Conservation (phyloP, 768 basidiomycete species). For the Phaeotremella fagi region DNA sequence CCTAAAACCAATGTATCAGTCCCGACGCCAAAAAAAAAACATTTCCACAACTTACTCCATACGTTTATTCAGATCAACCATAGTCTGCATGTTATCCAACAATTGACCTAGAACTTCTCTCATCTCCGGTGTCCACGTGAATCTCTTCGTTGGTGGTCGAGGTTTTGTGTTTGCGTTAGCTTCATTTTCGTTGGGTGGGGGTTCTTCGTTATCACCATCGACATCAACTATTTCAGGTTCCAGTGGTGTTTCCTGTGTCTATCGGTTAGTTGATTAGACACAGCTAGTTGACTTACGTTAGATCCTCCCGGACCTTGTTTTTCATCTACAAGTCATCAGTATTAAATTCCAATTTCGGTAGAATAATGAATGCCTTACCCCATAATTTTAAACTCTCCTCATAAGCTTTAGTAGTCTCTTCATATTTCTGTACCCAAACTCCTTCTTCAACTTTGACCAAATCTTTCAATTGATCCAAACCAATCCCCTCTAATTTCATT, state of each 20-base stretch:
- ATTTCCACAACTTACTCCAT: constrained; percentile 14
- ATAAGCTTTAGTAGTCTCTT: constrained; percentile 64
- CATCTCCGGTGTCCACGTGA: constrained; percentile 33
- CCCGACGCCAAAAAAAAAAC: not conserved
- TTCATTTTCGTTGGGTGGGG: constrained; percentile 5
- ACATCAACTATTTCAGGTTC: not conserved
- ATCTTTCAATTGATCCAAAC: constrained; percentile 60
- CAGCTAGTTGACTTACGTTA: not conserved
- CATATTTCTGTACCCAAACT: constrained; percentile 71
- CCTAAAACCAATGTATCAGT: not conserved
- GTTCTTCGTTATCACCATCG: constrained; percentile 10
- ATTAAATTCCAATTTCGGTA: not conserved
- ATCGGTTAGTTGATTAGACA: not conserved
- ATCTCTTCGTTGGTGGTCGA: constrained; percentile 25
- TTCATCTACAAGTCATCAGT: constrained; percentile 2
- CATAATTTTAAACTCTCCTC: constrained; percentile 51
- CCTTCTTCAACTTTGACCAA: constrained; percentile 64
- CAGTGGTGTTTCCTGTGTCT: not conserved
- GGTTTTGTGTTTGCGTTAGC: constrained; percentile 3
- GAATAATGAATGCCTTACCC: constrained; percentile 25
- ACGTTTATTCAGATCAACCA: constrained; percentile 20
- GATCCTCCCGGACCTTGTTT: constrained; percentile 1
- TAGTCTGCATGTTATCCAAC: constrained; percentile 25
- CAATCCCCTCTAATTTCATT: constrained; percentile 62
- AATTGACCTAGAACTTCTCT: constrained; percentile 27